Evolutionary conservation across 768 basidiomycete species (phyloP), one percentile per base, ranked within the genome.

Genomic region (Pulveroboletus sp.): DNA sequence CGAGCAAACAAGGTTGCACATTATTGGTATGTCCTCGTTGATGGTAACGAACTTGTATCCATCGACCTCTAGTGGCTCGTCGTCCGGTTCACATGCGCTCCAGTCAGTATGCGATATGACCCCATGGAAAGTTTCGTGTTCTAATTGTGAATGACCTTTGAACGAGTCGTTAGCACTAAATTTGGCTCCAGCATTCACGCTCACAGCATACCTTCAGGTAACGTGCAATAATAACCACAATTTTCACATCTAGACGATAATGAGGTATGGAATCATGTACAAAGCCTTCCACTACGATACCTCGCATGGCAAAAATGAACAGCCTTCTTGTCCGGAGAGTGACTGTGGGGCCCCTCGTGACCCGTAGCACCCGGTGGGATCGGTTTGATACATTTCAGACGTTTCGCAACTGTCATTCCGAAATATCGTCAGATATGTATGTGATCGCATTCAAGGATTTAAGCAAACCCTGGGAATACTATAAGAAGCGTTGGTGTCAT

Each of bases 101-200:
- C 83, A 85, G 37, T 70, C 69, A 0, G 79, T 77, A 48, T 66
- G 71, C 0, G 79, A 76, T 81, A 83, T 83, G 1, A 79, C 82
- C 6, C 82, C 83, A 49, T 85, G 82, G 14, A 71, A 71, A 0
- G 82, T 85, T 40, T 82, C 81, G 36, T 85, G 82, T 40, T 81
- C 78, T 53, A 75, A 71, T 50, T 84, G 81, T 0, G 78, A 48
- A 50, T 85, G 83, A 0, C 77, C 82, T 84, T 38, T 18, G 7
- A 43, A 8, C 3, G 7, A n/a, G 14, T 17, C 1, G 3, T 60
- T 8, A 60, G 21, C 32, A 42, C 4, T 2, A 0, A 1, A 8
- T 8, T 8, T 3, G 8, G 12, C 27, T 1, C 5, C 5, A 4
- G 8, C 21, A 1, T 24, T 8, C 15, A 1, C 0, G 0, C 10